Evolutionary conservation across 139 green algal species (phyloP).

Genomic region (Micromonas commoda): DNA sequence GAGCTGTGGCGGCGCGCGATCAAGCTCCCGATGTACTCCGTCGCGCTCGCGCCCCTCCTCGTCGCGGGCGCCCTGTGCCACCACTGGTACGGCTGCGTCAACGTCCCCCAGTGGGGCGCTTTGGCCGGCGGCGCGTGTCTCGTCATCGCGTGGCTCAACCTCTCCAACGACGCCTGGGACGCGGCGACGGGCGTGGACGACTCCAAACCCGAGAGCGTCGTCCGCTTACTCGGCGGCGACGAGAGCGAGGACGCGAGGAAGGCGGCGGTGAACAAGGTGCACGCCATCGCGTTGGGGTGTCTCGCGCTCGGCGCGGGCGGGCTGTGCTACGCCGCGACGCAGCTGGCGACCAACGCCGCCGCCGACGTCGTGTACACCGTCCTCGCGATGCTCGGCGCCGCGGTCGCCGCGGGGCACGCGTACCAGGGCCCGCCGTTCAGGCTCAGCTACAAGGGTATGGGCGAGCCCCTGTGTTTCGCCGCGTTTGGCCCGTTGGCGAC

Average conservation of each 20-base stretch:
- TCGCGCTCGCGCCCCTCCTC: constrained; percentile 74
- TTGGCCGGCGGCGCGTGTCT: constrained; percentile 54
- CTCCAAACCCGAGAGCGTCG: constrained; percentile 77
- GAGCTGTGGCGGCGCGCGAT: constrained; percentile 76
- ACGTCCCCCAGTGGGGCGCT: constrained; percentile 21
- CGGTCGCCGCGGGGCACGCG: constrained; percentile 84
- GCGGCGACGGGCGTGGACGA: constrained; percentile 77
- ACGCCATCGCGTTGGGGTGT: neutral
- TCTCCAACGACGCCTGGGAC: constrained; percentile 96
- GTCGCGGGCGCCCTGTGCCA: constrained; percentile 41
- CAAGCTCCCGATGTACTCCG: constrained; percentile 91
- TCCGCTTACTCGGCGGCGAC: constrained; percentile 67
- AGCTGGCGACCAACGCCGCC: constrained; percentile 38
- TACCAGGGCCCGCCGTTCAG: constrained; percentile 97
- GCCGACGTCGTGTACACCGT: constrained; percentile 26
- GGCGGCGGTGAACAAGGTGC: neutral
- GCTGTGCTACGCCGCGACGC: neutral
- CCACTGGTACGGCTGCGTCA: neutral
- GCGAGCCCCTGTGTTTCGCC: constrained; percentile 93
- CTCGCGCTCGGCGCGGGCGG: neutral
- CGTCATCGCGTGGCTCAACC: constrained; percentile 95
- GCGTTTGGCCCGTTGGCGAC: constrained; percentile 90
- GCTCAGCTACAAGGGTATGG: constrained; percentile 90
- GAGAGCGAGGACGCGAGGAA: no score
- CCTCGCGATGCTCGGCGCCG: constrained; percentile 54